Base-by-base conservation (phyloP, 345 rosid genomes). In the Ailanthus altissimus region DNA sequence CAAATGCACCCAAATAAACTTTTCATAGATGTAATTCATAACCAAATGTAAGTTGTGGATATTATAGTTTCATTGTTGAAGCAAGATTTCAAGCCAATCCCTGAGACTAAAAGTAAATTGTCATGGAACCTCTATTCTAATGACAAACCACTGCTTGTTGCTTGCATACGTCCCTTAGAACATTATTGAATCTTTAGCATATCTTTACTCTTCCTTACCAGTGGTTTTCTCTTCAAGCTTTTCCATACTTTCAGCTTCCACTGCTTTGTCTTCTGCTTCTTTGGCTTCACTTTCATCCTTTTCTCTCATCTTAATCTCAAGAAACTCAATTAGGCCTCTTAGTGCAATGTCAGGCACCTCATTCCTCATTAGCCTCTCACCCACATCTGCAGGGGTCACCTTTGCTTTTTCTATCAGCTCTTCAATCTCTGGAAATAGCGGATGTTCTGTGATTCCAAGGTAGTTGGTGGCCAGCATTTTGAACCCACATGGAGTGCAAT, bases 371-470 rank as follows among this genome's bases (percentile, higher is more conserved):
- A 81, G 70, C 36, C 68, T 77, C 78, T 84, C 82, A 4, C 46
- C 77, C 6, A 84, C 69, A 46, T 84, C 81, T 15, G 79, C 79
- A 5, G 79, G 86, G 21, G 86, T 81, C 23, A 78, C 81, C 50
- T 76, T 78, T 0, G 70, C 15, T 63, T 15, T 60, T 72, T 28
- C 61, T 16, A 81, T 62, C 72, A 78, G 9, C 47, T 79, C 75
- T 63, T 81, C 75, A 1, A 81, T 73, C 64, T 68, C 60, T 9
- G 18, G 0, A 53, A 79, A 45, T 15, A 42, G 64, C 6, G 83
- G 68, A 74, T 81, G 81, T 12, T 74, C 68, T 43, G 61, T 45
- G 10, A 73, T 43, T 2, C 56, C 51, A 3, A 73, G 77, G 71
- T 77, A 81, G 15, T 77, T 81, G 20, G 67, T 73, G 45, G 81